Evolutionary conservation across 2,329 filamentous ascomycete genomes (phyloP).

Genomic region (Fusarium liriodendri): DNA sequence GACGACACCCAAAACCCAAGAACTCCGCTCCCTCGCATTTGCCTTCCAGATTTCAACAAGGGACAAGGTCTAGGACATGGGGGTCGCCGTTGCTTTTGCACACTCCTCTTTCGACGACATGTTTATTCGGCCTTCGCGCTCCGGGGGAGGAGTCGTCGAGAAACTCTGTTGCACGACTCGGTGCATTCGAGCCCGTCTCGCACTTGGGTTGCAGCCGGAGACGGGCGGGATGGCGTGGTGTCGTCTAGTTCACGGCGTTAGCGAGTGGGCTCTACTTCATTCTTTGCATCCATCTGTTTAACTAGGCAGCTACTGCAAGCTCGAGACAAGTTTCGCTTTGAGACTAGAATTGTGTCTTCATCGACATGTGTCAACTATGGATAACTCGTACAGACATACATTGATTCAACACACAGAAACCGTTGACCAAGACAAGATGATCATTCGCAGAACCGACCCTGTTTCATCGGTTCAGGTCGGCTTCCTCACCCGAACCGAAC

Average conservation of each 20-base stretch:
- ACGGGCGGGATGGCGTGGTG: slow-evolving; percentile 26
- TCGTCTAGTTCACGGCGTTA: slow-evolving; percentile 9
- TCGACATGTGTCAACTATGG: neutral
- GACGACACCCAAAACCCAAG: neutral
- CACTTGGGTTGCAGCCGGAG: slow-evolving; percentile 26
- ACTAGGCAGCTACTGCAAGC: neutral
- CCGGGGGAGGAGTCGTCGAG: neutral
- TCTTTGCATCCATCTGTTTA: neutral
- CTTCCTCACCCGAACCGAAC: slow-evolving; percentile 22
- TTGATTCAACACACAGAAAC: neutral
- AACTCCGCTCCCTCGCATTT: slow-evolving; percentile 34
- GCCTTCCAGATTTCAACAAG: slow-evolving; percentile 25
- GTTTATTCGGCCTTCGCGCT: neutral
- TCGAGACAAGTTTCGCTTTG: neutral
- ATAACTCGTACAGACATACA: neutral
- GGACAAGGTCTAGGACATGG: neutral
- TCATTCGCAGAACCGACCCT: slow-evolving; percentile 3
- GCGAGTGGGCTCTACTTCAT: neutral
- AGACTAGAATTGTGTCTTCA: neutral
- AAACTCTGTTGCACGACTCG: slow-evolving; percentile 16
- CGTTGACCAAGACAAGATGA: neutral
- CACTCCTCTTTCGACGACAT: slow-evolving; percentile 9
- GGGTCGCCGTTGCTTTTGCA: neutral
- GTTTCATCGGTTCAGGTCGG: neutral
- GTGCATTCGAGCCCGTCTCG: slow-evolving; percentile 20